Conservation (phyloP, 164 flowering plant species). For the Pachysandra terminalis region DNA sequence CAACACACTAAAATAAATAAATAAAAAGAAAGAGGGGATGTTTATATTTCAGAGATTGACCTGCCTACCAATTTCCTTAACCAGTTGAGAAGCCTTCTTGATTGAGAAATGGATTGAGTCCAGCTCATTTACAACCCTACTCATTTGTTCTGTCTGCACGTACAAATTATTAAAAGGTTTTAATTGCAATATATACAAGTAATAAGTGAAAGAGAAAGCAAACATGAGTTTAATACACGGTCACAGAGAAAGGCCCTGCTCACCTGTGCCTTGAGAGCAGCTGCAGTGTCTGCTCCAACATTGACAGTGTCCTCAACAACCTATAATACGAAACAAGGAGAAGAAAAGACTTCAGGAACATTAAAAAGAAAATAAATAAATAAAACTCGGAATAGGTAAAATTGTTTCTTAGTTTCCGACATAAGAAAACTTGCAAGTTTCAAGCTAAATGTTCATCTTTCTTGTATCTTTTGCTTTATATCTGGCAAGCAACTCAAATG, state of each 20-base stretch:
- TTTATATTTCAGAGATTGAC: constrained; percentile 12
- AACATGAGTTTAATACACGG: background rate
- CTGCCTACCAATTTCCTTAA: constrained; percentile 71
- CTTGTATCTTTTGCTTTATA: background rate
- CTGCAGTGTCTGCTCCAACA: constrained; percentile 89
- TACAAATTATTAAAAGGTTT: constrained; percentile 1
- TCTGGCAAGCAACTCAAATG: background rate
- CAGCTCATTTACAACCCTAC: constrained; percentile 88
- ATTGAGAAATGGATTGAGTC: constrained; percentile 93
- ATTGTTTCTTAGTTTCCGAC: background rate
- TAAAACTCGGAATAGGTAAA: too few relatives aligned
- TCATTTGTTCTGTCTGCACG: constrained; percentile 95
- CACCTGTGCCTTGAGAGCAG: constrained; percentile 92
- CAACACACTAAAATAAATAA: background rate
- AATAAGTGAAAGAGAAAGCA: background rate
- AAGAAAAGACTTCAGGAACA: background rate
- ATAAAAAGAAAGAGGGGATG: background rate
- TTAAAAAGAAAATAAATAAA: too few relatives aligned
- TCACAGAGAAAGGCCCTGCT: too few relatives aligned
- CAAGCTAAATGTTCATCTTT: background rate
- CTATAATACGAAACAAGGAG: constrained; percentile 26
- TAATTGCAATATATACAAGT: background rate
- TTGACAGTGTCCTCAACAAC: constrained; percentile 76
- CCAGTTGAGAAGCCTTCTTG: constrained; percentile 35
- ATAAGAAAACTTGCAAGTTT: background rate